These are phyloP conservation scores for Neurospora hispaniola DNA, from an alignment of 495 filamentous ascomycete genomes.

Conservation along the genomic window DNA sequence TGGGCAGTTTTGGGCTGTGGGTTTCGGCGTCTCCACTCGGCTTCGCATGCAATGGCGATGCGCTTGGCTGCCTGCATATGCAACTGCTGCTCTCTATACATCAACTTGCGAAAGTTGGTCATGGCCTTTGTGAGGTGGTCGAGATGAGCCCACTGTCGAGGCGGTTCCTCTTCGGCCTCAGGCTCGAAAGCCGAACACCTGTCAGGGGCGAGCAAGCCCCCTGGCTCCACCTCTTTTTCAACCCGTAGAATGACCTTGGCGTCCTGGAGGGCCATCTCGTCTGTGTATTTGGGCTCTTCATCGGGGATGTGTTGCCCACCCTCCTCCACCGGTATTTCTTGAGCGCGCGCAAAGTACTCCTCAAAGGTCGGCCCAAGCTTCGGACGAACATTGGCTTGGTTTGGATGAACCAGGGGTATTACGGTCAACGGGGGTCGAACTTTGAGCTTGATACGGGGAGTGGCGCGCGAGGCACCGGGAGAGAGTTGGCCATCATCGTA, in stretches of 20 bases:
- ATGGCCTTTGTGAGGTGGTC: conserved; percentile 80
- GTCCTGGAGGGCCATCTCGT: conserved; percentile 42
- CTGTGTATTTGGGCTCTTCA: conserved; percentile 42
- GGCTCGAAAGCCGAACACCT: conserved; percentile 66
- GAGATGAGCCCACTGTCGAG: conserved; percentile 68
- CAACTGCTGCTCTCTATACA: conserved; percentile 63
- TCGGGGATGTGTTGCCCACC: conserved; percentile 42
- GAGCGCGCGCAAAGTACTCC: conserved; percentile 39
- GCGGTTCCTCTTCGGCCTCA: conserved; percentile 63
- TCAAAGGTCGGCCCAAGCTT: conserved; percentile 40
- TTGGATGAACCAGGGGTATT: conserved; percentile 44
- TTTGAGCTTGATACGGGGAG: conserved; percentile 34
- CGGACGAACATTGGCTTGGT: conserved; percentile 35
- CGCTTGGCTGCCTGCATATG: conserved; percentile 59
- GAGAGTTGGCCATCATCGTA: conserved; percentile 18
- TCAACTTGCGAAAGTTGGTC: conserved; percentile 63
- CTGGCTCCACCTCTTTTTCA: conserved; percentile 57
- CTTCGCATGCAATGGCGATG: conserved; percentile 48
- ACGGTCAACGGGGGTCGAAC: conserved; percentile 25
- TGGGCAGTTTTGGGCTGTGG: conserved; percentile 63
- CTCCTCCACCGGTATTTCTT: conserved; percentile 33
- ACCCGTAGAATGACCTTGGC: conserved; percentile 48
- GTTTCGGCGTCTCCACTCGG: conserved; percentile 53
- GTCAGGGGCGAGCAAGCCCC: conserved; percentile 61
- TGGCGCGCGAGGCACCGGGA: conserved; percentile 16